Percentiles rank a stretch among this genome's conserved stretches.
These are phyloP conservation scores for Arxiozyma bovina DNA, from an alignment of 1,139 yeast genomes.

Conservation along the genomic window DNA sequence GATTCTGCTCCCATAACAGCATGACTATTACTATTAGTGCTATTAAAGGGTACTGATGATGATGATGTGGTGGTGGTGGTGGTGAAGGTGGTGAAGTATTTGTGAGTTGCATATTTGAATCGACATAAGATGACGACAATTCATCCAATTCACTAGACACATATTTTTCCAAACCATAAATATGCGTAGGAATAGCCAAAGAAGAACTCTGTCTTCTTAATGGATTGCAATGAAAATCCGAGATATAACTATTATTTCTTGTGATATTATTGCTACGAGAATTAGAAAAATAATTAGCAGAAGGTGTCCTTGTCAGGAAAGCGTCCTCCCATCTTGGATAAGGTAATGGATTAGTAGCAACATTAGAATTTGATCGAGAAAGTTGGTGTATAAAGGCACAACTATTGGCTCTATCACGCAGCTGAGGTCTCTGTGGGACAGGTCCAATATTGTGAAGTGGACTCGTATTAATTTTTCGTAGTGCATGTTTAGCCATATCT, in stretches of 20 bases:
- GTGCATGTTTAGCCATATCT: not conserved
- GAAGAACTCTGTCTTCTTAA: slow-evolving; percentile 11
- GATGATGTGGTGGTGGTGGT: too few relatives aligned
- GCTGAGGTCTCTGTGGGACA: slow-evolving; percentile 1
- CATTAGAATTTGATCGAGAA: not conserved
- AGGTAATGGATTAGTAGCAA: not conserved
- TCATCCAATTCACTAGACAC: slow-evolving; percentile 25
- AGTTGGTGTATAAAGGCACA: slow-evolving; percentile 13
- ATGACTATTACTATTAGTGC: not conserved
- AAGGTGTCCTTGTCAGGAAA: not conserved
- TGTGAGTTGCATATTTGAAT: not conserved
- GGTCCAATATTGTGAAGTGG: slow-evolving; percentile 3
- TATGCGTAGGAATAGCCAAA: slow-evolving; percentile 26
- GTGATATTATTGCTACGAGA: slow-evolving; percentile 1
- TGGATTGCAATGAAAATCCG: not conserved
- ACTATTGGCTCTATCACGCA: slow-evolving; percentile 15
- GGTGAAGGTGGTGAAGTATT: not conserved
- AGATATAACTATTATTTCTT: not conserved
- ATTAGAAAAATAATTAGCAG: not conserved
- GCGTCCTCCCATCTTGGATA: not conserved
- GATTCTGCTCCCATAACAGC: not conserved
- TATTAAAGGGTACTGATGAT: too few relatives aligned
- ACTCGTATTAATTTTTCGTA: slow-evolving; percentile 6
- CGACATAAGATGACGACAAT: slow-evolving; percentile 8
- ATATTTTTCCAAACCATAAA: slow-evolving; percentile 26